Percentiles rank a stretch among this genome's conserved stretches.
Evolutionary conservation across 2,329 filamentous ascomycete species (phyloP).

Genomic region (Fusarium armeniacum): DNA sequence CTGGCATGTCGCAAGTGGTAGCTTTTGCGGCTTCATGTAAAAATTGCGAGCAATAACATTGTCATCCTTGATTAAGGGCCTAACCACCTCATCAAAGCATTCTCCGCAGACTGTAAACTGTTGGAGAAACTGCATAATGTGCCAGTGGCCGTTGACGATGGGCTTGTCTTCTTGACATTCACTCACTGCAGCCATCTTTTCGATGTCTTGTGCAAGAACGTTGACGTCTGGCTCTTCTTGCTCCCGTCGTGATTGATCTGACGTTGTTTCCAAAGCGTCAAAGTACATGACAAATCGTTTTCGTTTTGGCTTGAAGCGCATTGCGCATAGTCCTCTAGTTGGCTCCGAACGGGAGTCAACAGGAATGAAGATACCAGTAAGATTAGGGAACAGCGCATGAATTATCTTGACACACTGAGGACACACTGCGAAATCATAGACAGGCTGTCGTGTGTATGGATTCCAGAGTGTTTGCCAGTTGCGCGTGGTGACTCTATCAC

Average conservation of each 20-base stretch:
- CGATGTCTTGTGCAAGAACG: conserved; percentile 74
- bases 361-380: conserved; percentile 75
- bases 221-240: conserved; percentile 68
- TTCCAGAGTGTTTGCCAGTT: conserved; percentile 84
- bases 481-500: conserved; percentile 66
- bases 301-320: conserved; percentile 70
- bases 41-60: conserved; percentile 75
- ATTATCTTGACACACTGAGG: conserved; percentile 79
- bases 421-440: conserved; percentile 82
- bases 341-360: conserved; percentile 62
- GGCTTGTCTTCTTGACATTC: conserved; percentile 77
- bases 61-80: conserved; percentile 70
- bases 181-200: conserved; percentile 67
- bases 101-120: conserved; percentile 88
- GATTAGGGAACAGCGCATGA: conserved; percentile 78
- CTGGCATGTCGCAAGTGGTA: conserved; percentile 75
- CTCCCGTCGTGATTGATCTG: conserved; percentile 63
- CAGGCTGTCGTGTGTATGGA: conserved; percentile 71
- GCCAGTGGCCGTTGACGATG: conserved; percentile 76
- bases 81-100: conserved; percentile 86
- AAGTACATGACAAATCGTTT: conserved; percentile 72
- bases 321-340: conserved; percentile 73
- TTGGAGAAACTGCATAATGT: conserved; percentile 80
- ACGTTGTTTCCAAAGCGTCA: conserved; percentile 70
- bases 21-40: conserved; percentile 69